Percentiles rank a stretch among this genome's conserved stretches.
Conservation (phyloP, 176 grass and related monocot species). For the Secale cereale region DNA sequence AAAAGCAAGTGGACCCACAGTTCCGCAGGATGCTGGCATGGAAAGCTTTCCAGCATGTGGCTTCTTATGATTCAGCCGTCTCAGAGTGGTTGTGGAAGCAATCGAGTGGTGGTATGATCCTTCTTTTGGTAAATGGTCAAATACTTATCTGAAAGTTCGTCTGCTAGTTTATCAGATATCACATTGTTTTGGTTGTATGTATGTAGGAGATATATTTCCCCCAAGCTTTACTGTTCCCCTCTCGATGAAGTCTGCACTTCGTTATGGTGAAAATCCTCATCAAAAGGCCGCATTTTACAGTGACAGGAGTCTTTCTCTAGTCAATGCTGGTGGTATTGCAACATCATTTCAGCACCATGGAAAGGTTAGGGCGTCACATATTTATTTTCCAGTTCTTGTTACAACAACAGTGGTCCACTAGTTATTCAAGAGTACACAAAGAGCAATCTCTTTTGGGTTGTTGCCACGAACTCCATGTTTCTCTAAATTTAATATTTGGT, state of each 20-base stretch:
- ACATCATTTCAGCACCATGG: conserved; percentile 89
- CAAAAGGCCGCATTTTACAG: conserved; percentile 88
- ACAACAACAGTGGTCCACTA: not conserved
- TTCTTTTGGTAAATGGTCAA: not conserved
- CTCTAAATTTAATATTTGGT: not conserved
- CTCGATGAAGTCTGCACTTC: conserved; percentile 58
- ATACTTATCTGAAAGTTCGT: conserved; percentile 2
- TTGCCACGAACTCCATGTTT: not conserved
- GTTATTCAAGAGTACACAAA: not conserved
- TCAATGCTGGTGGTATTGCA: conserved; percentile 75
- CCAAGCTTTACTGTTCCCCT: conserved; percentile 77
- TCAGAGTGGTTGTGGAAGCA: conserved; percentile 42
- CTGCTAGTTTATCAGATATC: not conserved
- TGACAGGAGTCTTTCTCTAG: conserved; percentile 82
- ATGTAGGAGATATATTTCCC: conserved; percentile 62
- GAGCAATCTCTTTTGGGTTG: not conserved
- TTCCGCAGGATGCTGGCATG: conserved; percentile 76
- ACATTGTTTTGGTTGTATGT: not conserved
- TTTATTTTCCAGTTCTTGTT: not conserved
- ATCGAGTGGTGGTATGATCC: conserved; percentile 34
- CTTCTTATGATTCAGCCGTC: conserved; percentile 85
- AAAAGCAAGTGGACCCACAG: conserved; percentile 42
- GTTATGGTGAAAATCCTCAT: conserved; percentile 98
- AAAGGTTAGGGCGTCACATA: conserved; percentile 42
- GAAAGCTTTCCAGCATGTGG: conserved; percentile 89